phyloP scores from a whole-genome alignment of 2,329 filamentous ascomycete genomes.

The Sporothrix mexicana region DNA sequence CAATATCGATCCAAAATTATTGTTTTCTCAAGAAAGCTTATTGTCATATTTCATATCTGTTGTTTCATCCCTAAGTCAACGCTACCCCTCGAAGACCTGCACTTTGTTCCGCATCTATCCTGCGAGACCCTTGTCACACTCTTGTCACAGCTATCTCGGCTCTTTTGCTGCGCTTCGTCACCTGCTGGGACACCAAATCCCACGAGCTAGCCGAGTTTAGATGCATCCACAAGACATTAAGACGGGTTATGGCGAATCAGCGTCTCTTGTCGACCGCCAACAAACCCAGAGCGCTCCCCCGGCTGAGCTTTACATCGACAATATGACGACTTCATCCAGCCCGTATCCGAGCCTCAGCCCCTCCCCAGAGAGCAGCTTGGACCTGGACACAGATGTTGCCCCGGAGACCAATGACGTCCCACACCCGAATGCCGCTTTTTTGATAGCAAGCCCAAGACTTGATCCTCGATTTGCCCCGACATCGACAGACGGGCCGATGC shows the following conservation, averaged over 20 bases:
- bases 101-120: not conserved
- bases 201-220: not conserved
- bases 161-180: not conserved
- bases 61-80: not conserved
- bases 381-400: not conserved
- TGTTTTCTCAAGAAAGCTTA: not conserved
- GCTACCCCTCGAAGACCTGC: not conserved
- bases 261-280: slow-evolving; percentile 1
- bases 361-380: not conserved
- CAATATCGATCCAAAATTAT: slow-evolving; percentile 5
- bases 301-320: not conserved
- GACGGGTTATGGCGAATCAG: slow-evolving; percentile 27
- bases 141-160: not conserved
- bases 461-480: not conserved
- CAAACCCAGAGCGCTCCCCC: not conserved
- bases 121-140: not conserved
- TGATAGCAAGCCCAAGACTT: slow-evolving; percentile 5
- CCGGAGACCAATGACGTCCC: not conserved
- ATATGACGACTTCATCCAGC: slow-evolving; percentile 27
- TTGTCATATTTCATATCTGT: not conserved
- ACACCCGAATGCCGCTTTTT: not conserved
- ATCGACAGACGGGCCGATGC: not conserved
- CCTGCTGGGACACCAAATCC: not conserved
- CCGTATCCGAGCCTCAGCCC: slow-evolving; percentile 37
- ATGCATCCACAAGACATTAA: not conserved